These are phyloP conservation scores for Penicillium canescens DNA, from an alignment of 495 filamentous ascomycete genomes.

Conservation along the genomic window DNA sequence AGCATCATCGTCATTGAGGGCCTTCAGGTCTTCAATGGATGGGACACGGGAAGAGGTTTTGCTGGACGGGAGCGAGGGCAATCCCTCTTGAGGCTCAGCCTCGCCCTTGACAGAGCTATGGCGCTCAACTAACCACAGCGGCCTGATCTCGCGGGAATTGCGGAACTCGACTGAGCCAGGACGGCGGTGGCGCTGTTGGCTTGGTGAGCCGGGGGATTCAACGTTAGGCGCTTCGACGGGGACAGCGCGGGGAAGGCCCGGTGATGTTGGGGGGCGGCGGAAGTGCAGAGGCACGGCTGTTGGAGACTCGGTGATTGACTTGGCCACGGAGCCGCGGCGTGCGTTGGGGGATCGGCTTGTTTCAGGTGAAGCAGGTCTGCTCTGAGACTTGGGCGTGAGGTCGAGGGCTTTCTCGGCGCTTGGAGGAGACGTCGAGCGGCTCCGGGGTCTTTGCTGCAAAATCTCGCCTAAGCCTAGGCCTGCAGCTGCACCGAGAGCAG, in stretches of 20 bases:
- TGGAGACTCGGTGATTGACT: slow-evolving; percentile 39
- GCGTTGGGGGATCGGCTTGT: slow-evolving; percentile 11
- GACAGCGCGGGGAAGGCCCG: slow-evolving; percentile 32
- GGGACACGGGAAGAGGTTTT: slow-evolving; percentile 44
- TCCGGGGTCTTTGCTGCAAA: slow-evolving; percentile 32
- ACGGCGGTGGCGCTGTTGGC: slow-evolving; percentile 37
- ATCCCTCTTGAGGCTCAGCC: slow-evolving; percentile 32
- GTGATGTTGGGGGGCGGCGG: slow-evolving; percentile 46
- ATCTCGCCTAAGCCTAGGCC: slow-evolving; percentile 21
- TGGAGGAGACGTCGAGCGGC: slow-evolving; percentile 39
- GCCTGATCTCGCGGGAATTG: slow-evolving; percentile 47
- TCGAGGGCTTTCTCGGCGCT: slow-evolving; percentile 32
- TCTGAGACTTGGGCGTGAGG: slow-evolving; percentile 34
- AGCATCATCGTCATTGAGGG: slow-evolving; percentile 29
- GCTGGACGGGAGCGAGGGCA: slow-evolving; percentile 53
- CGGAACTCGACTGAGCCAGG: slow-evolving; percentile 50
- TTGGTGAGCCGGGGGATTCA: slow-evolving; percentile 32
- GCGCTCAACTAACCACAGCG: slow-evolving; percentile 51
- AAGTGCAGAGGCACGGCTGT: slow-evolving; percentile 53
- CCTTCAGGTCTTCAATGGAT: slow-evolving; percentile 44
- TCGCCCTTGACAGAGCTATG: slow-evolving; percentile 44
- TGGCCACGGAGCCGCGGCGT: slow-evolving; percentile 34
- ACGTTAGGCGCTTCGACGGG: slow-evolving; percentile 29
- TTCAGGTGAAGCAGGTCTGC: slow-evolving; percentile 41
- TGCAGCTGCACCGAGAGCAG: slow-evolving; percentile 14